Conservation (phyloP, 805 yeast species). For the Saturnispora silvae region DNA sequence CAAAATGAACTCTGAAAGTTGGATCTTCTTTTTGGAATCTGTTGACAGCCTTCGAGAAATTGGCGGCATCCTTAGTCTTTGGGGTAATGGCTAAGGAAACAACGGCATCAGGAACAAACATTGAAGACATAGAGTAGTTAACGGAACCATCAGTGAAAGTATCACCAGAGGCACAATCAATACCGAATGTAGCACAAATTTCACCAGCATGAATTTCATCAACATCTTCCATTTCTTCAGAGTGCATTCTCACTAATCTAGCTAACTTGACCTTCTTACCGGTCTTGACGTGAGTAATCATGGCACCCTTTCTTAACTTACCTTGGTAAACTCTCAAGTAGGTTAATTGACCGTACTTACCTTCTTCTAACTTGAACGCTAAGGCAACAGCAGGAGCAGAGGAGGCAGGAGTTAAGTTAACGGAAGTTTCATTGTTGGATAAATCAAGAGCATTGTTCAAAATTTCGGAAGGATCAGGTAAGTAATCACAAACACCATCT, state of each 20-base stretch:
- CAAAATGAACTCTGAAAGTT: slow-evolving; percentile 87
- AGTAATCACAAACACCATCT: slow-evolving; percentile 90
- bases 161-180: slow-evolving; percentile 98
- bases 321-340: slow-evolving; percentile 97
- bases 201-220: slow-evolving; percentile 95
- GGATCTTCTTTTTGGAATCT: slow-evolving; percentile 99
- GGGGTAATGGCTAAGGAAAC: slow-evolving; percentile 88
- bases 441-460: slow-evolving; percentile 83
- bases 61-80: slow-evolving; percentile 72
- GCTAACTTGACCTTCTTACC: slow-evolving; percentile 91
- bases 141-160: slow-evolving; percentile 82
- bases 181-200: slow-evolving; percentile 98
- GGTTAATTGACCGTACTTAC: slow-evolving; percentile 94
- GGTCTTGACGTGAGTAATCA: slow-evolving; percentile 78
- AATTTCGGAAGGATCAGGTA: slow-evolving; percentile 93
- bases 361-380: slow-evolving; percentile 98
- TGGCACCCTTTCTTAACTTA: slow-evolving; percentile 77
- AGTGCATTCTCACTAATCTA: slow-evolving; percentile 95
- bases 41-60: slow-evolving; percentile 93
- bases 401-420: slow-evolving; percentile 64
- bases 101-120: slow-evolving; percentile 99
- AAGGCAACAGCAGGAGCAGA: slow-evolving; percentile 82
- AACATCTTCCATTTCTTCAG: slow-evolving; percentile 97
- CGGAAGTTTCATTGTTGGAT: slow-evolving; percentile 50
- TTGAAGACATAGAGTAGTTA: slow-evolving; percentile 85